Base-by-base conservation (phyloP, 2,329 filamentous ascomycete species). In the Microthyrium microscopicum region DNA sequence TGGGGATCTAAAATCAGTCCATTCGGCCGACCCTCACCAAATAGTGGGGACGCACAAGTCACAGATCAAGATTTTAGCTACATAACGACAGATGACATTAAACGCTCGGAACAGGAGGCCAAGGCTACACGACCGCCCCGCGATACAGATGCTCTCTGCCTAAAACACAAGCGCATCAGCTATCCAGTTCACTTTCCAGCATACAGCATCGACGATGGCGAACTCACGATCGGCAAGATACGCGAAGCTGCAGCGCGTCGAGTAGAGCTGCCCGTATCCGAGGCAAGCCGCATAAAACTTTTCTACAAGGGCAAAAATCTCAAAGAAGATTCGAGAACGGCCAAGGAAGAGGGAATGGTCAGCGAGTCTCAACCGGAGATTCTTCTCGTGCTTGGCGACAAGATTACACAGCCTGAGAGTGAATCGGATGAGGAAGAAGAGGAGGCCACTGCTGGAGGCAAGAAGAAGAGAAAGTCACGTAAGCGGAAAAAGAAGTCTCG, bases 11-110 rank as follows among this genome's bases (percentile, higher is more conserved):
- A 58, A 40, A 62, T 63, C 47, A 62, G 58, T 17, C 61, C 61
- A 12, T 64, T 65, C 43, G 57, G 58, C 11, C 58, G 61, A 29
- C 21, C 52, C 15, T 43, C 46, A 46, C 52, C 38, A 39, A 52
- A 41, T 39, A 52, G 44, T 16, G 47, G 44, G 33, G 44, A 49
- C 12, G 51, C 73, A 20, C 65, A 73, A 42, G 73, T 85, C 39
- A 78, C 71, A 44, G 77, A 83, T 43, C 70, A 76, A 21, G 79
- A 85, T 57, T 87, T 74, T 53, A 77, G 72, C 50, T 85, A 87
- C 59, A 84, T 85, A 49, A 83, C 78, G n/a, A 73, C 74, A 19
- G 71, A 80, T 46, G 78, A 85, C 46, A 53, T 84, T 25, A 63
- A 53, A 48, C 39, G 43, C 50, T 41, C 52, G 52, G 47, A 32